A percentile compares a stretch with the other conserved stretches of the same genome.
phyloP scores from a whole-genome alignment of 768 basidiomycete genomes.

The Kwoniella sp. region DNA sequence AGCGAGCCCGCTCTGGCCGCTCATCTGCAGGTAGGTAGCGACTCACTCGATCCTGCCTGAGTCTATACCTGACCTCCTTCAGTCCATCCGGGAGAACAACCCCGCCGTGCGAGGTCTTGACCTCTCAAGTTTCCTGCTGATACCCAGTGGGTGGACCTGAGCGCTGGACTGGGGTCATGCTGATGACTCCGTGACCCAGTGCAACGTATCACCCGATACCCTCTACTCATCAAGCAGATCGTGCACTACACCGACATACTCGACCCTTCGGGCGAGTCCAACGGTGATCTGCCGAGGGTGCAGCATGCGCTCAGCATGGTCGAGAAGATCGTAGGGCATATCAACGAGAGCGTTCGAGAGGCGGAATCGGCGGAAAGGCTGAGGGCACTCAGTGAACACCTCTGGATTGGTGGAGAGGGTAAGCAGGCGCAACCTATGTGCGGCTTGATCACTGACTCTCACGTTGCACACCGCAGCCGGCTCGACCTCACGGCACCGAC shows the following conservation, averaged over 20 bases:
- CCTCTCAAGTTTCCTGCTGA: slow-evolving; percentile 81
- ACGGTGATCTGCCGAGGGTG: slow-evolving; percentile 61
- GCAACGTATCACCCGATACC: slow-evolving; percentile 94
- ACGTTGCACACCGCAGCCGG: slow-evolving; percentile 53
- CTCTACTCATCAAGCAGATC: slow-evolving; percentile 62
- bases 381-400: slow-evolving; percentile 64
- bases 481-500: slow-evolving; percentile 90
- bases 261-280: slow-evolving; percentile 33
- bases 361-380: slow-evolving; percentile 78
- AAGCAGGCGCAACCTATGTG: slow-evolving; percentile 29
- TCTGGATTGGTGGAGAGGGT: slow-evolving; percentile 80
- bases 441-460: neutral
- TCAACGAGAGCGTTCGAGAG: slow-evolving; percentile 84
- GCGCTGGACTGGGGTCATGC: neutral
- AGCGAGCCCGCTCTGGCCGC: slow-evolving; percentile 62
- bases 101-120: slow-evolving; percentile 75
- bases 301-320: slow-evolving; percentile 59
- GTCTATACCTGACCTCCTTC: neutral
- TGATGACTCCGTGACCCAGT: slow-evolving; percentile 55
- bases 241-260: neutral
- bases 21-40: slow-evolving; percentile 61
- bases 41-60: neutral
- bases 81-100: slow-evolving; percentile 69
- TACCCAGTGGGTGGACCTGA: slow-evolving; percentile 64
- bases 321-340: slow-evolving; percentile 68